phyloP scores from a whole-genome alignment of 805 yeast genomes.

The Tetrapisispora iriomotensis region DNA sequence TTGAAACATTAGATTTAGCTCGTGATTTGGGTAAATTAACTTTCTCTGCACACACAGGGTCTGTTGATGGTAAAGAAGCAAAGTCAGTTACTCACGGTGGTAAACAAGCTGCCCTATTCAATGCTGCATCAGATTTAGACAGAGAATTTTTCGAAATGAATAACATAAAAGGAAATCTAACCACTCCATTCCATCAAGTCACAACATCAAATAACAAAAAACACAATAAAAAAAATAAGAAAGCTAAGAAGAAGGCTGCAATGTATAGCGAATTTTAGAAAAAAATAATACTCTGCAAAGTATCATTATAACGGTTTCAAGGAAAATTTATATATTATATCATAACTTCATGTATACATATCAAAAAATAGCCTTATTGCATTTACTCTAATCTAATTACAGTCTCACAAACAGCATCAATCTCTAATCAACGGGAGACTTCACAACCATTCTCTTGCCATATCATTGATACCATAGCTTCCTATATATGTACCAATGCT shows the following conservation, averaged over 20 bases:
- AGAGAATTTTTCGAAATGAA: constrained; percentile 73
- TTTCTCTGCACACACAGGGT: constrained; percentile 67
- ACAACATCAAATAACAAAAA: constrained; percentile 31
- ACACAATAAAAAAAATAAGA: constrained; percentile 70
- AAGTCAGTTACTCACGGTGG: constrained; percentile 65
- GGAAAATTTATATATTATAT: too few species aligned
- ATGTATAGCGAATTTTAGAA: constrained; percentile 9
- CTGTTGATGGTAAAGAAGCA: constrained; percentile 35
- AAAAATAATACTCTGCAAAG: background rate
- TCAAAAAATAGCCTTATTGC: too few species aligned
- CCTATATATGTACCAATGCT: too few species aligned
- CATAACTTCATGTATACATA: too few species aligned
- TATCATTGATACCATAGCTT: too few species aligned
- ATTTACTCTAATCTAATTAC: too few species aligned
- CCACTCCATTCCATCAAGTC: constrained; percentile 63
- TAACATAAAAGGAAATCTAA: constrained; percentile 50
- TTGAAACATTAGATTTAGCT: constrained; percentile 54
- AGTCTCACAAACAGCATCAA: too few species aligned
- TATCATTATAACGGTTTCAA: too few species aligned
- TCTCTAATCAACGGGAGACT: too few species aligned
- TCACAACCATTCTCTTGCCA: too few species aligned
- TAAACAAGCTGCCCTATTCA: constrained; percentile 66
- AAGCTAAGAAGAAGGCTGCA: constrained; percentile 42
- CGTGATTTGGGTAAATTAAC: constrained; percentile 62
- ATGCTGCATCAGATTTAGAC: constrained; percentile 77